Base-by-base conservation (phyloP, 176 grass and related monocot species). In the Oryza officinalis region DNA sequence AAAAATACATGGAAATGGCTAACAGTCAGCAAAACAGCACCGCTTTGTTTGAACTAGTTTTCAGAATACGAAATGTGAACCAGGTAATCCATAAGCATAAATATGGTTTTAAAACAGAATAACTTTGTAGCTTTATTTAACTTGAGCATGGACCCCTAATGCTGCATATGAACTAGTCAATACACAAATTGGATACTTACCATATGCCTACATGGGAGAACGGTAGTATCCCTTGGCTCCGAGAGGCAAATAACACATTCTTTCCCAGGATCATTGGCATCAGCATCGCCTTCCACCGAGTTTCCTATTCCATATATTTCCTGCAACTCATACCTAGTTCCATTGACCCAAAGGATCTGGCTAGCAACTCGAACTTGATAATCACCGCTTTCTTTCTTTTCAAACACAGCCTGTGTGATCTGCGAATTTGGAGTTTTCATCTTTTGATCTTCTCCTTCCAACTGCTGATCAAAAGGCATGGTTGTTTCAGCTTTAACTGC, bases 261-360 rank as follows among this genome's bases (percentile, higher is more conserved):
- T 83, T 95, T 98, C 74, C 96, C 96, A 41, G 93, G 87, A 87
- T 95, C 96, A 88, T 95, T 98, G 33, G 65, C 87, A 77, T 98
- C 96, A 89, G 50, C 81, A 45, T 95, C 93, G 71, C 87, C 83
- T 81, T 93, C 96, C 84, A 95, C 84, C 2, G 96, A 95, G 65
- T 98, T 98, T 32, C 93, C 96, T 82, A 98, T 98, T 45, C 96
- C 96, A 81, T 98, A 98, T 71, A 98, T 98, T 89, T 98, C 96
- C 74, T 98, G 93, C 80, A 98, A 82, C 38, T 98, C 91, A 71
- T 98, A 98, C 63, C 90, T 92, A 71, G 83, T 92, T 60, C 81
- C 86, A 84, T 89, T 95, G 26, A 98, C 93, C 93, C 96, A 98
- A 65, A 98, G 88, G 80, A 95, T 95, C 85, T 98, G 96, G 75